These are phyloP conservation scores for Candida dubliniensis DNA, from an alignment of 1,139 yeast genomes.

Conservation along the genomic window DNA sequence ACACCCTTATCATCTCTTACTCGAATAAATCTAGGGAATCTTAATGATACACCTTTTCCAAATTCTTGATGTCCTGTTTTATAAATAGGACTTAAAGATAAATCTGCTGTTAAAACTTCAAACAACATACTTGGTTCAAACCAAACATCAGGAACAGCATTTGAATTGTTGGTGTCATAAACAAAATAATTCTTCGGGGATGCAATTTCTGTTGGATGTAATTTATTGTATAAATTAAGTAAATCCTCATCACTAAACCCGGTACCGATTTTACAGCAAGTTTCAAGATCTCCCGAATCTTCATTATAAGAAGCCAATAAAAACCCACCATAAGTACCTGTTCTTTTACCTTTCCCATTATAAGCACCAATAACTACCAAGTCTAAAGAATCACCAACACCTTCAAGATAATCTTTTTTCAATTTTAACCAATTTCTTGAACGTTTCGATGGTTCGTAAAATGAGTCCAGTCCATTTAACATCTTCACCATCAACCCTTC, in stretches of 20 bases:
- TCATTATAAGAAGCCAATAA: slow-evolving; percentile 84
- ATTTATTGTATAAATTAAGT: slow-evolving; percentile 53
- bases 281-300: slow-evolving; percentile 89
- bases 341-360: slow-evolving; percentile 90
- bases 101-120: slow-evolving; percentile 93
- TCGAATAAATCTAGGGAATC: slow-evolving; percentile 89
- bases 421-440: slow-evolving; percentile 94
- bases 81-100: slow-evolving; percentile 88
- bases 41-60: slow-evolving; percentile 84
- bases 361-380: slow-evolving; percentile 94
- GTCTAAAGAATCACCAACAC: slow-evolving; percentile 94
- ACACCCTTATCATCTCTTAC: slow-evolving; percentile 84
- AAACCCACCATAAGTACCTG: slow-evolving; percentile 94
- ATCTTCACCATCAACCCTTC: slow-evolving; percentile 97
- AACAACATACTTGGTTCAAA: slow-evolving; percentile 85
- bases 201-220: slow-evolving; percentile 67
- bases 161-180: slow-evolving; percentile 61
- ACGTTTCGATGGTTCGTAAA: slow-evolving; percentile 91
- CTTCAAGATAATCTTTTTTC: slow-evolving; percentile 90
- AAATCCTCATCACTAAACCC: slow-evolving; percentile 91
- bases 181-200: slow-evolving; percentile 71
- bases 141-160: slow-evolving; percentile 91
- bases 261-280: slow-evolving; percentile 96
- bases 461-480: slow-evolving; percentile 76
- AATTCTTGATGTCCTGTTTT: slow-evolving; percentile 79